Conservation (phyloP, 257 asterid species). For the Przewalskia tangutica region DNA sequence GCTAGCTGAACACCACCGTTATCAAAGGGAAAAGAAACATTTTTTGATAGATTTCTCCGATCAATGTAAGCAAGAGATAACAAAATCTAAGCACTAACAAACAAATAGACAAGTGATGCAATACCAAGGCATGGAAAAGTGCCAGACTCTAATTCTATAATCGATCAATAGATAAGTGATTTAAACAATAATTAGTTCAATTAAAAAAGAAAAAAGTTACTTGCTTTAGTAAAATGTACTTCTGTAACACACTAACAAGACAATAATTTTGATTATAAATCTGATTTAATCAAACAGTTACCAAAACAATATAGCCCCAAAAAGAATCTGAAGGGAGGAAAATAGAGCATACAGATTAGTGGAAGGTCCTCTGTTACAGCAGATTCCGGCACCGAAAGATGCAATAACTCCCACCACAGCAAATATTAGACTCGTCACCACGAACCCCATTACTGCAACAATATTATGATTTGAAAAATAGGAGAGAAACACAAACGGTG, state of each 20-base stretch:
- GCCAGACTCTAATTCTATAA: neutral
- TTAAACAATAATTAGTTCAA: too few relatives aligned
- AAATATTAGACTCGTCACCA: too few relatives aligned
- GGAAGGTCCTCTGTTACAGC: slow-evolving; percentile 90
- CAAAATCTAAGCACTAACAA: neutral
- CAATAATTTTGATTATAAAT: too few relatives aligned
- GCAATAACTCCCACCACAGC: slow-evolving; percentile 31
- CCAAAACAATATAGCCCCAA: too few relatives aligned
- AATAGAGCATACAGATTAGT: slow-evolving; percentile 64
- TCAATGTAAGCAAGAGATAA: neutral
- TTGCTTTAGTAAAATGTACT: too few relatives aligned
- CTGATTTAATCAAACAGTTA: too few relatives aligned
- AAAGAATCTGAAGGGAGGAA: neutral
- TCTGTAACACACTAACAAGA: too few relatives aligned
- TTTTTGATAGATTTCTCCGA: neutral
- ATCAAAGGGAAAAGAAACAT: neutral
- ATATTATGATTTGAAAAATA: neutral
- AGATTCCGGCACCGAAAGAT: slow-evolving; percentile 57
- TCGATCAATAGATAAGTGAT: too few relatives aligned
- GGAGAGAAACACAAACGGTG: too few relatives aligned
- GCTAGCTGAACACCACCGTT: neutral
- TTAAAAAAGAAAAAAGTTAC: too few relatives aligned
- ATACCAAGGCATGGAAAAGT: neutral
- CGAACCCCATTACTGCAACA: neutral
- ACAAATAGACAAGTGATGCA: neutral